These are phyloP conservation scores for Rugonectria rugulosa DNA, from an alignment of 2,329 filamentous ascomycete species.

Conservation along the genomic window DNA sequence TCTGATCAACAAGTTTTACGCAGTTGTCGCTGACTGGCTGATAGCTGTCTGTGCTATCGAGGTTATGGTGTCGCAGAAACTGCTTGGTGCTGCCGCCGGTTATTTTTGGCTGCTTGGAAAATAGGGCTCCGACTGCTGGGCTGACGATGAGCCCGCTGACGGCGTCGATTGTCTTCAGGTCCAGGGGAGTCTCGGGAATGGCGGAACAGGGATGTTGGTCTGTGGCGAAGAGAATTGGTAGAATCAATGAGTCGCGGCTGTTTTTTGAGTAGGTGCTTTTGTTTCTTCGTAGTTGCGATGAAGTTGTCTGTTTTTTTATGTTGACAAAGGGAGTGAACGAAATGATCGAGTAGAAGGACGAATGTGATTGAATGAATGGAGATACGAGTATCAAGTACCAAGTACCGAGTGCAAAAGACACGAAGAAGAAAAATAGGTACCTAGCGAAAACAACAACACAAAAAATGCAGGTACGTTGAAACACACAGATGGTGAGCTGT, in stretches of 20 bases:
- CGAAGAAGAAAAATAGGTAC: slow-evolving; percentile 7
- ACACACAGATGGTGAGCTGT: not conserved
- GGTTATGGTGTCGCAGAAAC: slow-evolving; percentile 7
- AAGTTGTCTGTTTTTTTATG: not conserved
- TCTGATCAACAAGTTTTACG: slow-evolving; percentile 20
- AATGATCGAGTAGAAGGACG: no score
- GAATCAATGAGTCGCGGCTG: not conserved
- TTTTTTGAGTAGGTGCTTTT: not conserved
- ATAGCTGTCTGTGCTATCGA: no score
- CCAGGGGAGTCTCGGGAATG: slow-evolving; percentile 1
- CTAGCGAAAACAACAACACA: slow-evolving; percentile 1
- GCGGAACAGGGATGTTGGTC: slow-evolving; percentile 19
- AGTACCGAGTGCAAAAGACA: no score
- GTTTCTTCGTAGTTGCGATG: not conserved
- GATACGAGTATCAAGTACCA: no score
- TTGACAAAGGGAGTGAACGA: not conserved
- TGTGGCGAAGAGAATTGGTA: slow-evolving; percentile 16
- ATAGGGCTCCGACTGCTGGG: slow-evolving; percentile 19
- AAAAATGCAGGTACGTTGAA: not conserved
- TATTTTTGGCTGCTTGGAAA: slow-evolving; percentile 31
- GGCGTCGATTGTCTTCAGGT: not conserved
- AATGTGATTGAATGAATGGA: not conserved
- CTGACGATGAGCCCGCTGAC: slow-evolving; percentile 29
- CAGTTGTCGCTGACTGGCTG: slow-evolving; percentile 3
- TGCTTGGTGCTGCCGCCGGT: slow-evolving; percentile 29